A percentile compares a stretch with the other conserved stretches of the same genome.
These are phyloP conservation scores for Ceratocystis smalleyi DNA, from an alignment of 2,329 filamentous ascomycete species.

Conservation along the genomic window DNA sequence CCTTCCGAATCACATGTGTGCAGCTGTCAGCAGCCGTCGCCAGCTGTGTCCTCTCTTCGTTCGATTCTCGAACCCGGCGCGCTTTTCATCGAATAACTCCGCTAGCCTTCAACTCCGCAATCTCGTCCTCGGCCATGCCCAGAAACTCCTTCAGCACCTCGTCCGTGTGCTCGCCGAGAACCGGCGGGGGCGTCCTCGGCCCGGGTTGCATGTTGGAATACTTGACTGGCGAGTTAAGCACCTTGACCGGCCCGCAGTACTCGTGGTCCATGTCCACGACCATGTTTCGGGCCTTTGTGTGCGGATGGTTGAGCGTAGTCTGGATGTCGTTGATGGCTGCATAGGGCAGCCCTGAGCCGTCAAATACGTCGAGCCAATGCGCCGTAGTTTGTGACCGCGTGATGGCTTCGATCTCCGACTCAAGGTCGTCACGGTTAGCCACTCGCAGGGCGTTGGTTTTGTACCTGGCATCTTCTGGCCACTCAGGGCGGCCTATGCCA, in stretches of 20 bases:
- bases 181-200: constrained; percentile 64
- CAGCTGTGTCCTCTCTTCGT: background rate
- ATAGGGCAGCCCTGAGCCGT: constrained; percentile 84
- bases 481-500: constrained; percentile 40
- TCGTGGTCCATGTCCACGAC: constrained; percentile 74
- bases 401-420: constrained; percentile 60
- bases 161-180: constrained; percentile 72
- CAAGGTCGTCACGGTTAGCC: constrained; percentile 58
- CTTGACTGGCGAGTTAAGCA: constrained; percentile 91
- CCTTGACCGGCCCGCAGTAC: constrained; percentile 66
- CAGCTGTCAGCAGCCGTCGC: background rate
- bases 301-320: constrained; percentile 64
- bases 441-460: constrained; percentile 47
- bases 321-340: constrained; percentile 90
- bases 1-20: background rate
- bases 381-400: constrained; percentile 64
- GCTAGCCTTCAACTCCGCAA: constrained; percentile 45
- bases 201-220: constrained; percentile 69
- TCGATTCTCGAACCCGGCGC: background rate
- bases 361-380: constrained; percentile 74
- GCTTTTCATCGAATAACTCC: constrained; percentile 43
- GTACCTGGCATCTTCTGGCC: constrained; percentile 45
- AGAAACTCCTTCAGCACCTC: constrained; percentile 54
- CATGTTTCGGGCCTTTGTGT: constrained; percentile 77
- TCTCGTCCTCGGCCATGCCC: constrained; percentile 41